These are phyloP conservation scores for Corniculantispora saksenae DNA, from an alignment of 2,329 filamentous ascomycete species.

Conservation along the genomic window DNA sequence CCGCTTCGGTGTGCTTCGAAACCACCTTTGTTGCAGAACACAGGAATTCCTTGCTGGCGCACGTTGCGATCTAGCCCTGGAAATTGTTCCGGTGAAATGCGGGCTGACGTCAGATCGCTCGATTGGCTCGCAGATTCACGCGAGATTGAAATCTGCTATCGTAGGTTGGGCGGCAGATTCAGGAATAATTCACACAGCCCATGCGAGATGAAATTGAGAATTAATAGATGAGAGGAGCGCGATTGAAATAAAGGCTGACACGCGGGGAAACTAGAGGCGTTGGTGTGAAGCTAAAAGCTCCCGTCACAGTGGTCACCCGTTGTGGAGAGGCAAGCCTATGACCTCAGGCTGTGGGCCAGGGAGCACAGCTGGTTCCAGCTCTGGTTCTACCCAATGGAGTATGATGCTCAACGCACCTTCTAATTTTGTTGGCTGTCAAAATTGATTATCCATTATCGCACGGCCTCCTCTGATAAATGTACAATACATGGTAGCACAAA, in stretches of 20 bases:
- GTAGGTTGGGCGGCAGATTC: not conserved
- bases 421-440: not conserved
- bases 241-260: not conserved
- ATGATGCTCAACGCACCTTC: not conserved
- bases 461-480: not conserved
- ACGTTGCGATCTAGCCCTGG: not conserved
- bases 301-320: not conserved
- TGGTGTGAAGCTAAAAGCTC: conserved; percentile 2
- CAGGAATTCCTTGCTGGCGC: not conserved
- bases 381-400: conserved; percentile 1
- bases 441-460: not conserved
- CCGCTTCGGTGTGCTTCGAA: not conserved
- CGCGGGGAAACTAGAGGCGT: not conserved
- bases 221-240: not conserved
- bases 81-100: not conserved
- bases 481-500: no score
- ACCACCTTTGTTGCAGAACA: not conserved
- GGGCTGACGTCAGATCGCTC: conserved; percentile 8
- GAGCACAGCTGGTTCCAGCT: not conserved
- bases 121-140: not conserved
- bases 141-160: not conserved
- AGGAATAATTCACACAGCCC: not conserved
- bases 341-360: not conserved
- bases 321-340: not conserved
- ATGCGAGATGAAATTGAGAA: not conserved